Evolutionary conservation across 1,284 basidiomycete species (phyloP).

Genomic region (Tilletia caries): DNA sequence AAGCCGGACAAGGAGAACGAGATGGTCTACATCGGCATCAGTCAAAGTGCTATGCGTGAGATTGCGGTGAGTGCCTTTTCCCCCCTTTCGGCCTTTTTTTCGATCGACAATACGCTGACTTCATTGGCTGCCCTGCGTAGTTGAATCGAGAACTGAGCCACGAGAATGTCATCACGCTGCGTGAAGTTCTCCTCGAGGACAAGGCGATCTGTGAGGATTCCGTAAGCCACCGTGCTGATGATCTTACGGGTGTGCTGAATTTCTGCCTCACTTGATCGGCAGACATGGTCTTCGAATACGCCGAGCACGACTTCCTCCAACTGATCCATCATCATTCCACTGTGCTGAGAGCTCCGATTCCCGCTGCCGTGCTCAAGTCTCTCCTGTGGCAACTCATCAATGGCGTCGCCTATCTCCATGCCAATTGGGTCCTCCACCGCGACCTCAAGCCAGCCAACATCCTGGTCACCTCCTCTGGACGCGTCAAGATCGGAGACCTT

Average conservation of each 20-base stretch:
- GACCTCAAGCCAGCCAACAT: slow-evolving; percentile 99
- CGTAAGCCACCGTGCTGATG: too few species aligned
- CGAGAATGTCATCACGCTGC: slow-evolving; percentile 83
- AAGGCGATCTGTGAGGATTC: slow-evolving; percentile 63
- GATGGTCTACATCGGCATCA: slow-evolving; percentile 83
- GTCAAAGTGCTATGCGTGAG: slow-evolving; percentile 91
- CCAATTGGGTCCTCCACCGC: slow-evolving; percentile 88
- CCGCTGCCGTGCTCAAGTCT: slow-evolving; percentile 78
- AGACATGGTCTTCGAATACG: slow-evolving; percentile 93
- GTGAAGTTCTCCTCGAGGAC: slow-evolving; percentile 93
- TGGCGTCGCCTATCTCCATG: slow-evolving; percentile 90
- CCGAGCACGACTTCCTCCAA: slow-evolving; percentile 86
- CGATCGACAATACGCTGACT: too few species aligned
- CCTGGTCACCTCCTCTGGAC: slow-evolving; percentile 79
- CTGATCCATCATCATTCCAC: slow-evolving; percentile 96
- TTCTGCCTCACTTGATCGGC: not conserved
- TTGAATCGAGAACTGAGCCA: slow-evolving; percentile 90
- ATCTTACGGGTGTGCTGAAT: too few species aligned
- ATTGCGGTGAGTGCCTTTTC: slow-evolving; percentile 69
- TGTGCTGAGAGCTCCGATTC: slow-evolving; percentile 72
- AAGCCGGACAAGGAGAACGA: slow-evolving; percentile 80
- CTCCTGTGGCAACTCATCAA: slow-evolving; percentile 93
- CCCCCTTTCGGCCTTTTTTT: not conserved
- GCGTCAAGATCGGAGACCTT: slow-evolving; percentile 96
- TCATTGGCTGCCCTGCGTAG: slow-evolving; percentile 55